phyloP scores from a whole-genome alignment of 2,329 filamentous ascomycete species.

The Colletotrichum sp. region DNA sequence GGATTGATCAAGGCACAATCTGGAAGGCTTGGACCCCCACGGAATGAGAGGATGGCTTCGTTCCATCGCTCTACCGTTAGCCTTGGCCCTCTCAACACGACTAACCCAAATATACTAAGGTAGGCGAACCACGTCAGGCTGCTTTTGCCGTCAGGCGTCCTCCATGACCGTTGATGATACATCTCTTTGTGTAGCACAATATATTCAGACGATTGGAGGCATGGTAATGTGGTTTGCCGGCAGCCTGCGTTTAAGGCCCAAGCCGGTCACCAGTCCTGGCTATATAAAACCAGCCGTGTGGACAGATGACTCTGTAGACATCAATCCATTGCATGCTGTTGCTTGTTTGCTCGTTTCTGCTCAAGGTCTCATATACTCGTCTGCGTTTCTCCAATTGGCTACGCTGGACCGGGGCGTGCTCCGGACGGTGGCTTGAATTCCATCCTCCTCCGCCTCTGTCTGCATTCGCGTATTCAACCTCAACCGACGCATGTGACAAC shows the following conservation, averaged over 20 bases:
- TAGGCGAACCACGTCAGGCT: neutral
- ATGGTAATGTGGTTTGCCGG: too few relatives aligned
- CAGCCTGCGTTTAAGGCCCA: neutral
- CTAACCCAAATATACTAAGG: too few relatives aligned
- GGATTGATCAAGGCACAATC: neutral
- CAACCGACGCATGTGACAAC: neutral
- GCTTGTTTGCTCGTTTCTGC: too few relatives aligned
- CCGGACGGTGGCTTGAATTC: neutral
- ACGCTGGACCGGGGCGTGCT: neutral
- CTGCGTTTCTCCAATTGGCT: neutral
- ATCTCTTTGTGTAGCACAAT: fast-evolving
- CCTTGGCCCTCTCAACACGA: too few relatives aligned
- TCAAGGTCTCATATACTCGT: too few relatives aligned
- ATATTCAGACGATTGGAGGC: too few relatives aligned
- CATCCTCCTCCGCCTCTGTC: neutral
- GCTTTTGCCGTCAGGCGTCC: neutral
- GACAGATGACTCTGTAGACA: too few relatives aligned
- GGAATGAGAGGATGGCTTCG: neutral
- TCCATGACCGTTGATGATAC: fast-evolving
- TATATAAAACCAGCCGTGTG: neutral
- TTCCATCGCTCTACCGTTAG: neutral
- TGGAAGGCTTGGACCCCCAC: neutral
- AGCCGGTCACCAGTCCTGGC: neutral
- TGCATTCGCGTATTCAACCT: neutral
- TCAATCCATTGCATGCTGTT: too few relatives aligned